phyloP scores from a whole-genome alignment of 2,329 filamentous ascomycete genomes.

The Fusarium miscanthi region DNA sequence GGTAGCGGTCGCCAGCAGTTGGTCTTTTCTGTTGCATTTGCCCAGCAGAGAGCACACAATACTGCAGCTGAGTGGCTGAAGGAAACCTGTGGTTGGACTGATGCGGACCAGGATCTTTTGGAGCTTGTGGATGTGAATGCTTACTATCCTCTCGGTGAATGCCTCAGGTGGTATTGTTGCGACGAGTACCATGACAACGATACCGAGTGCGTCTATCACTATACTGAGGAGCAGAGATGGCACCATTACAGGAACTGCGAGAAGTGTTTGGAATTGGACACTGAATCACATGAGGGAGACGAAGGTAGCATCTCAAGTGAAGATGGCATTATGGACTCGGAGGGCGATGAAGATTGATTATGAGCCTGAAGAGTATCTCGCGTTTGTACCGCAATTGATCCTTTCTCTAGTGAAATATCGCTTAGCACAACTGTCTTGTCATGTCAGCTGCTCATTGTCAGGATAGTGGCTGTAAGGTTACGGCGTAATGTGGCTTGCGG shows the following conservation, averaged over 20 bases:
- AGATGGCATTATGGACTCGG: background rate
- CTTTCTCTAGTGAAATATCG: background rate
- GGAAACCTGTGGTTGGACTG: accelerated
- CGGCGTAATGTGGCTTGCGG: background rate
- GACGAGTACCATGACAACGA: background rate
- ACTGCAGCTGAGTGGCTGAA: background rate
- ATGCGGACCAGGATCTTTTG: accelerated
- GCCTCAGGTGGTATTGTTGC: accelerated
- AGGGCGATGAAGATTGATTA: accelerated
- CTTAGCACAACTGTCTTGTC: accelerated
- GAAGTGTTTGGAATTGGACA: accelerated
- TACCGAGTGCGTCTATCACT: accelerated
- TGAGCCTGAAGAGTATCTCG: accelerated
- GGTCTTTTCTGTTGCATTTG: accelerated
- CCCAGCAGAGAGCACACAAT: accelerated
- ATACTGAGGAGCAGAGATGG: background rate
- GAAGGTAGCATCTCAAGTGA: accelerated
- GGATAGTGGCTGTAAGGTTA: background rate
- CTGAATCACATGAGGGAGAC: accelerated
- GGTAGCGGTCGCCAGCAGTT: accelerated
- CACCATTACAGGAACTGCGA: accelerated
- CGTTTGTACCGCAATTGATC: accelerated
- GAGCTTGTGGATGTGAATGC: accelerated
- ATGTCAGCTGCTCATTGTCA: accelerated
- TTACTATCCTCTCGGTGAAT: accelerated